phyloP scores from a whole-genome alignment of 345 rosid genomes.

The Sapria himalayana region DNA sequence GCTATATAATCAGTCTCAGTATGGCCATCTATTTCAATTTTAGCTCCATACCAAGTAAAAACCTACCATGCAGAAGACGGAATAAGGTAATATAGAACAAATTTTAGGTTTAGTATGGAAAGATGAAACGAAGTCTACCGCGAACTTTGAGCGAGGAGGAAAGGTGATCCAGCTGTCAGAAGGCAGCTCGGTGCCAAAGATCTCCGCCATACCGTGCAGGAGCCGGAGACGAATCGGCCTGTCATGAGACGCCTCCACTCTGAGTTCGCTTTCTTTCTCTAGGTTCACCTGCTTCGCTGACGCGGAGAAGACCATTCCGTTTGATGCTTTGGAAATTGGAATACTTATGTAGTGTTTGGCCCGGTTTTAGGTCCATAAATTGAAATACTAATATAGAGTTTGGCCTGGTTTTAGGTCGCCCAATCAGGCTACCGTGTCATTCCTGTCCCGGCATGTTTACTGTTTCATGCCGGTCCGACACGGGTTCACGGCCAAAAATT shows the following conservation, averaged over 20 bases:
- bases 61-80: constrained; percentile 27
- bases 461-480: too few species aligned
- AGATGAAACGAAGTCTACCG: constrained; percentile 20
- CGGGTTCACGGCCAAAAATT: too few species aligned
- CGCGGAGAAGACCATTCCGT: too few species aligned
- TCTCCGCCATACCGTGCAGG: constrained; percentile 71
- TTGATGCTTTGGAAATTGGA: too few species aligned
- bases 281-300: constrained; percentile 51
- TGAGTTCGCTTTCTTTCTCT: constrained; percentile 71
- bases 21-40: constrained; percentile 65
- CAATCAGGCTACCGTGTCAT: too few species aligned
- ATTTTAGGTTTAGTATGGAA: too few species aligned
- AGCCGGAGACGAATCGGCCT: constrained; percentile 51
- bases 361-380: too few species aligned
- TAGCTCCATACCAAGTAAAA: constrained; percentile 90
- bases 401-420: too few species aligned
- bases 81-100: not conserved
- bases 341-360: too few species aligned
- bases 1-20: constrained; percentile 88
- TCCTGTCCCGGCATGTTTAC: too few species aligned
- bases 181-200: constrained; percentile 74
- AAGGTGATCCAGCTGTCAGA: constrained; percentile 70
- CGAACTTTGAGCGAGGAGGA: constrained; percentile 72
- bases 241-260: constrained; percentile 68
- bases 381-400: too few species aligned